Base-by-base conservation (phyloP, 805 yeast species). In the Metschnikowia santaceciliae region DNA sequence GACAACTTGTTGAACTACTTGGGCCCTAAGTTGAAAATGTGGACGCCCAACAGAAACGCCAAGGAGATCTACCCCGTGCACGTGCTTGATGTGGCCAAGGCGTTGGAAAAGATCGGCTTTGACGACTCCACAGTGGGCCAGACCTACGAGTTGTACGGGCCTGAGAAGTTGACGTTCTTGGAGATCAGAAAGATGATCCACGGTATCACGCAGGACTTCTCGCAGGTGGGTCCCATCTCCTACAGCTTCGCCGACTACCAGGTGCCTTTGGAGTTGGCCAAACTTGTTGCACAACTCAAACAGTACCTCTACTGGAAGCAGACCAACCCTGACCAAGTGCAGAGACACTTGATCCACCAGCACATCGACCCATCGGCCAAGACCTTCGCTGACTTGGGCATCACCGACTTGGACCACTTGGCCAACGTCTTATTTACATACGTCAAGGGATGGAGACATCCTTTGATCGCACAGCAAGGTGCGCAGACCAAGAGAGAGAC, bases 51-150 rank as follows among this genome's bases (percentile, higher is more conserved):
- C 67, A 77, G 78, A 63, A 79, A 81, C 66, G 78, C 80, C 55
- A 86, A 86, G 68, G 73, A 69, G 55, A 67, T 84, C 42, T 76
- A 78, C 60, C 96, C 96, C 39, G 82, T 83, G n/a, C 89, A 86
- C 64, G 89, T 83, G 36, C 58, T 74, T 46, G 96, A 89, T 64
- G 90, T 88, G 51, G 92, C 94, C 20, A 73, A 78, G 56, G 96
- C 88, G 3, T 74, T 89, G 58, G 94, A 86, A 72, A 78, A 74
- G 58, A 87, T 89, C 59, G 91, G 88, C 8, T 88, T 72, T 66
- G 91, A 89, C 65, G 96, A 89, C 67, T 73, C 88, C 48, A 88
- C 96, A 19, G 76, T 77, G 13, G 96, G 95, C 54, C 78, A 86
- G 68, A 77, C 84, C 46, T 89, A 70, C 68, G 96, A 89, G 70